Evolutionary conservation across 2,329 filamentous ascomycete species (phyloP).

Genomic region (Nemania abortiva): DNA sequence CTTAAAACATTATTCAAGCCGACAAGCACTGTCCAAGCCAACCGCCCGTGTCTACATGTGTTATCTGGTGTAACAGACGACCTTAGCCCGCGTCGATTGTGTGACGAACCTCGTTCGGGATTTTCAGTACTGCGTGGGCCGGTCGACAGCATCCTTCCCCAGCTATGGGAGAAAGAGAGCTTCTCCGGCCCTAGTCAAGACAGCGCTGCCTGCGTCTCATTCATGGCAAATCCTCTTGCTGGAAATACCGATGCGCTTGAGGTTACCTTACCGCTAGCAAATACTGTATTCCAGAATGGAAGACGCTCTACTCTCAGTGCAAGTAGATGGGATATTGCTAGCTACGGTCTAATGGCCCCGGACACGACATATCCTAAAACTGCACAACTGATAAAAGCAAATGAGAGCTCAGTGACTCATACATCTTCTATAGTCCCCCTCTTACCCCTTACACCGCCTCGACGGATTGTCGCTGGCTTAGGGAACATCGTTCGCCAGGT

Average conservation of each 20-base stretch:
- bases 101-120: constrained; percentile 55
- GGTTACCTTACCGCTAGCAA: constrained; percentile 75
- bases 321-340: constrained; percentile 54
- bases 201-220: constrained; percentile 57
- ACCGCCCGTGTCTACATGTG: constrained; percentile 56
- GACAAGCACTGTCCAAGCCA: background rate
- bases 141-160: constrained; percentile 57
- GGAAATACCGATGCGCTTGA: constrained; percentile 45
- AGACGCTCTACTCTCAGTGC: constrained; percentile 68
- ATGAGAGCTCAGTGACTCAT: constrained; percentile 38
- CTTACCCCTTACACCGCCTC: constrained; percentile 71
- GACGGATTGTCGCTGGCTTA: constrained; percentile 73
- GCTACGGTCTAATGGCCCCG: constrained; percentile 44
- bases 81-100: constrained; percentile 56
- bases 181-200: constrained; percentile 51
- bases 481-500: constrained; percentile 83
- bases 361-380: constrained; percentile 52
- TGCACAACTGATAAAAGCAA: constrained; percentile 52
- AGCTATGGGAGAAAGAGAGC: constrained; percentile 56
- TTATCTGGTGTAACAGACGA: constrained; percentile 69
- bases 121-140: constrained; percentile 65
- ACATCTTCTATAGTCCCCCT: constrained; percentile 58
- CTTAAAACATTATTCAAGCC: constrained; percentile 45
- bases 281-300: constrained; percentile 82
- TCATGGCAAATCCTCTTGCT: constrained; percentile 53